Conservation (phyloP, 2,329 filamentous ascomycete genomes). For the Ophiostoma australiae region DNA sequence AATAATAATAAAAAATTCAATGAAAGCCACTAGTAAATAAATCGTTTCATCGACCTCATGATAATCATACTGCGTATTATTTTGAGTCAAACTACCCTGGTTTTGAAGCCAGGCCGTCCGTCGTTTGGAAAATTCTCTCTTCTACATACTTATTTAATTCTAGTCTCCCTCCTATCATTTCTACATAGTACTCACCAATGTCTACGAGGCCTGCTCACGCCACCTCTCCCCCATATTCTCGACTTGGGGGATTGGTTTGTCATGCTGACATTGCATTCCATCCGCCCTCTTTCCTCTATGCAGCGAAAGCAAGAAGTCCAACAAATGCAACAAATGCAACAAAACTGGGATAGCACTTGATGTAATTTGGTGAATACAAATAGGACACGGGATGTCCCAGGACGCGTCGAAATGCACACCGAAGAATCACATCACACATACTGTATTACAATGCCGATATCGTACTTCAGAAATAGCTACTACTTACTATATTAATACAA, state of each 20-base stretch:
- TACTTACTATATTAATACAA: too few species aligned
- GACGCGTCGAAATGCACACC: neutral
- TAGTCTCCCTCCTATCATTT: neutral
- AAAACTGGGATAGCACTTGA: neutral
- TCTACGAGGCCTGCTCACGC: neutral
- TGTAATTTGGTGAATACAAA: neutral
- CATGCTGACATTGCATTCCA: constrained; percentile 4
- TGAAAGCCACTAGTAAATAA: too few species aligned
- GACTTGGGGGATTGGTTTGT: neutral
- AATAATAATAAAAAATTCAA: neutral
- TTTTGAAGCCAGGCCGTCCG: neutral
- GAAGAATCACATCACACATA: neutral
- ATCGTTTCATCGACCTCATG: neutral
- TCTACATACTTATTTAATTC: too few species aligned
- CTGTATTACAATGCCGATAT: too few species aligned
- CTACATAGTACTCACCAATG: too few species aligned
- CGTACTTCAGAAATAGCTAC: too few species aligned
- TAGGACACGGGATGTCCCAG: neutral
- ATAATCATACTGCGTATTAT: neutral
- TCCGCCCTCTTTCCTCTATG: neutral
- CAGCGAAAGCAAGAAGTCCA: neutral
- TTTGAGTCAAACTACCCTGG: neutral
- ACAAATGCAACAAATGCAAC: neutral
- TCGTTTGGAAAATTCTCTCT: neutral
- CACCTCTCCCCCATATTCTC: neutral